Evolutionary conservation across 345 rosid genomes (phyloP), one percentile per base, ranked within the genome.

Genomic region (Rhizophora mangle): DNA sequence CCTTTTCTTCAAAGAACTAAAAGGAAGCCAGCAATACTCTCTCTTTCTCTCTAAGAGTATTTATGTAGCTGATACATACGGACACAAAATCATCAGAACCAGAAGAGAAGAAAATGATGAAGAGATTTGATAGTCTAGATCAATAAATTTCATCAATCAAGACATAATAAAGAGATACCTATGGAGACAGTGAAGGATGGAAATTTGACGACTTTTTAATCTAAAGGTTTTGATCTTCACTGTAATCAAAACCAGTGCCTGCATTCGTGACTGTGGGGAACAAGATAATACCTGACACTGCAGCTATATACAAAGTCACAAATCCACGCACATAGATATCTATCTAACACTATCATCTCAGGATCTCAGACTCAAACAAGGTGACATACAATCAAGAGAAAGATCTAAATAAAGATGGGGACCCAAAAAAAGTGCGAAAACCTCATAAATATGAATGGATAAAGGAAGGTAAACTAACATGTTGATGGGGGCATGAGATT

Each of bases 401-500:
- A 73, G 65, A 68, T 36, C 58, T 60, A 78, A 64, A 54, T 37
- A 8, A 24, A 52, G 64, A 59, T 43, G 70, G 70, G 21, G 51
- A n/a, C n/a, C 19, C 22, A 29, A 39, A 19, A 22, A 70, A 56
- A 15, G 49, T 13, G 49, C 32, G 30, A 31, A 70, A 70, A 70
- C 64, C 73, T 65, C 70, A 65, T 58, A 75, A 63, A 56, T 46
- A 46, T 29, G 63, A 73, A 67, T 72, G 47, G 68, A 51, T 63
- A 39, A 39, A 15, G 30, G 31, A 27, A 67, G 22, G 29, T 27
- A 3, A 69, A 72, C 76, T 84, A 84, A 76, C 83, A 76, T 74
- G 88, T 63, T 31, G 96, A 88, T 61, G 96, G 78, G 69, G 92
- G 87, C 96, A 88, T 88, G 51, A 92, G 89, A 82, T 90, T 88